These are phyloP conservation scores for Dunaliella primolecta DNA, from an alignment of 139 green algal species.

Conservation along the genomic window DNA sequence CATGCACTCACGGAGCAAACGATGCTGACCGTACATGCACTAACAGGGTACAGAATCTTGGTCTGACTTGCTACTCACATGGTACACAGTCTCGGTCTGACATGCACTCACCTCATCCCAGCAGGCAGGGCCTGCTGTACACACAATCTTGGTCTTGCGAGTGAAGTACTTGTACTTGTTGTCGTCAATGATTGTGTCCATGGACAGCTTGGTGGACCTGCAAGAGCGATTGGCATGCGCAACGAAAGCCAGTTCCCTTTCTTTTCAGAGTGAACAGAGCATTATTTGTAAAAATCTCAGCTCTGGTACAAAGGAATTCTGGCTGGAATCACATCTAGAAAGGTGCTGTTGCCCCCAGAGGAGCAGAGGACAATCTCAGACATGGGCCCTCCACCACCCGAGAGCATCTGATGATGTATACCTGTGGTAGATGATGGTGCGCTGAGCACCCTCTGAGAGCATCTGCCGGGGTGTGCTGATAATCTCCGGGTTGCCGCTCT, in stretches of 20 bases:
- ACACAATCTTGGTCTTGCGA: constrained; percentile 62
- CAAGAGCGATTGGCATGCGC: constrained; percentile 4
- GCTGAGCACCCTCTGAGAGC: neutral
- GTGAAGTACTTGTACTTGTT: constrained; percentile 52
- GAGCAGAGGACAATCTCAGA: no score
- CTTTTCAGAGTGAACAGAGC: neutral
- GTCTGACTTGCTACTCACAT: no score
- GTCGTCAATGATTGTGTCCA: constrained; percentile 55
- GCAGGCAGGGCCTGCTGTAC: constrained; percentile 61
- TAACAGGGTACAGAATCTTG: no score
- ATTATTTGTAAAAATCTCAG: neutral
- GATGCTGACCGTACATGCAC: no score
- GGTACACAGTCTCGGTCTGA: no score
- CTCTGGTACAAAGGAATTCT: no score
- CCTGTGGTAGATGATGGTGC: constrained; percentile 27
- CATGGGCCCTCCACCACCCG: no score
- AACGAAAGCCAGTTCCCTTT: neutral
- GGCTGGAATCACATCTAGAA: no score
- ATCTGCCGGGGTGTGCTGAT: neutral
- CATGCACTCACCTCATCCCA: constrained; percentile 39
- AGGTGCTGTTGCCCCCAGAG: no score
- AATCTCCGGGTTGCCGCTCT: neutral
- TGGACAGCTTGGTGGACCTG: constrained; percentile 55
- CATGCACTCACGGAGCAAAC: no score
- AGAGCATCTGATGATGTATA: no score